Evolutionary conservation across 495 filamentous ascomycete genomes (phyloP).

Genomic region (Penicillium soppii): DNA sequence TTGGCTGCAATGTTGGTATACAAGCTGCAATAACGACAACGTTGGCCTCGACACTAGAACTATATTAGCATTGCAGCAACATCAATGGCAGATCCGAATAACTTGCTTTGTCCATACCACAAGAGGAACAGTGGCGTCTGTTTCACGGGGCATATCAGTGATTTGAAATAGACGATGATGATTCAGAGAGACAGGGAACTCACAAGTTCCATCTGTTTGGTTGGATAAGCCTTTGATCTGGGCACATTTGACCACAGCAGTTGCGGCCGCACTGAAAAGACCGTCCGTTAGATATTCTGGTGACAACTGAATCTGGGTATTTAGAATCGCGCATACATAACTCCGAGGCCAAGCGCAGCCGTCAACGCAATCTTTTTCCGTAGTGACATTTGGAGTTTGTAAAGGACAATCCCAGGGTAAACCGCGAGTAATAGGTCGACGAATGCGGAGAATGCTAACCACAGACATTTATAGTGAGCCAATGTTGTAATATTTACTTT

Average conservation of each 20-base stretch:
- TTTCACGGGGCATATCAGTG: background rate
- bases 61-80: background rate
- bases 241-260: conserved; percentile 21
- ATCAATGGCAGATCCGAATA: background rate
- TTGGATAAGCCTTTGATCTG: conserved; percentile 21
- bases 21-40: conserved; percentile 30
- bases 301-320: background rate
- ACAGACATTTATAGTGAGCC: background rate
- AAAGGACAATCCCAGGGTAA: conserved; percentile 30
- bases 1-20: conserved; percentile 24
- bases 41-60: conserved; percentile 25
- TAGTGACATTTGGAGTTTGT: conserved; percentile 39
- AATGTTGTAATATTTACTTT: background rate
- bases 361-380: conserved; percentile 34
- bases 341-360: conserved; percentile 24
- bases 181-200: conserved; percentile 2
- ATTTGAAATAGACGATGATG: background rate
- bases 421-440: conserved; percentile 36
- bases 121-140: background rate
- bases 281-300: background rate
- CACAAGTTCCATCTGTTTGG: conserved; percentile 16
- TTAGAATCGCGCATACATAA: background rate
- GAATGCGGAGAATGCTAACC: conserved; percentile 11
- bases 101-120: conserved; percentile 4
- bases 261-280: conserved; percentile 17